Evolutionary conservation across 176 grass and related monocot species (phyloP).

Genomic region (Oryza meridionalis): DNA sequence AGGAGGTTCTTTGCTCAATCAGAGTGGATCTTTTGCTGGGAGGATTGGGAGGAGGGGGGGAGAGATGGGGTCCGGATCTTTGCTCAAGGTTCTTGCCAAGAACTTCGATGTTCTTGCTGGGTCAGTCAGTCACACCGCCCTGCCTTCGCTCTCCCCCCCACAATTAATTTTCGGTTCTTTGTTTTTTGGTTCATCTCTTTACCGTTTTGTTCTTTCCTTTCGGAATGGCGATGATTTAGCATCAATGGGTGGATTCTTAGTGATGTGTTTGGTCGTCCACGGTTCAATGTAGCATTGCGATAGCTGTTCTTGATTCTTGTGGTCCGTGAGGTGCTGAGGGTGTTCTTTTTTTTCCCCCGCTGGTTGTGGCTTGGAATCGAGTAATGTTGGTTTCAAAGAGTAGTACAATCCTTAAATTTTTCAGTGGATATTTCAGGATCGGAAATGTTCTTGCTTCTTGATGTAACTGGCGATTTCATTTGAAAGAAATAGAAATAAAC

Average conservation of each 20-base stretch:
- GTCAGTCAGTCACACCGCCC: slow-evolving; percentile 14
- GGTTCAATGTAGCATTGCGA: neutral
- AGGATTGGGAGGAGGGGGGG: neutral
- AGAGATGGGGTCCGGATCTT: slow-evolving; percentile 53
- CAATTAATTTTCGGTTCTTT: too few species aligned
- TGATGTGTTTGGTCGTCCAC: neutral
- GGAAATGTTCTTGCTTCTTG: neutral
- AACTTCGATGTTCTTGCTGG: slow-evolving; percentile 80
- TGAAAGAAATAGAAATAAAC: neutral
- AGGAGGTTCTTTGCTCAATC: too few species aligned
- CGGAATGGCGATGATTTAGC: neutral
- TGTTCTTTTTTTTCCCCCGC: too few species aligned
- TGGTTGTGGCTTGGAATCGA: neutral
- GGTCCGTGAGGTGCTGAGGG: neutral
- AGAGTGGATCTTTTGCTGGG: too few species aligned
- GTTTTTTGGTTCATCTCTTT: neutral
- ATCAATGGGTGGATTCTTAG: neutral
- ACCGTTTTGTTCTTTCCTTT: neutral
- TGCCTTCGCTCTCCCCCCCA: neutral
- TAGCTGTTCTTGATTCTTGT: neutral
- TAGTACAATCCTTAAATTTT: neutral
- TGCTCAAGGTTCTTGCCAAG: slow-evolving; percentile 68
- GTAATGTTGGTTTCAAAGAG: neutral
- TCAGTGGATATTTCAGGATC: neutral
- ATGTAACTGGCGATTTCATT: neutral